Evolutionary conservation across 495 filamentous ascomycete genomes (phyloP).

Genomic region (Xylaria longipes): DNA sequence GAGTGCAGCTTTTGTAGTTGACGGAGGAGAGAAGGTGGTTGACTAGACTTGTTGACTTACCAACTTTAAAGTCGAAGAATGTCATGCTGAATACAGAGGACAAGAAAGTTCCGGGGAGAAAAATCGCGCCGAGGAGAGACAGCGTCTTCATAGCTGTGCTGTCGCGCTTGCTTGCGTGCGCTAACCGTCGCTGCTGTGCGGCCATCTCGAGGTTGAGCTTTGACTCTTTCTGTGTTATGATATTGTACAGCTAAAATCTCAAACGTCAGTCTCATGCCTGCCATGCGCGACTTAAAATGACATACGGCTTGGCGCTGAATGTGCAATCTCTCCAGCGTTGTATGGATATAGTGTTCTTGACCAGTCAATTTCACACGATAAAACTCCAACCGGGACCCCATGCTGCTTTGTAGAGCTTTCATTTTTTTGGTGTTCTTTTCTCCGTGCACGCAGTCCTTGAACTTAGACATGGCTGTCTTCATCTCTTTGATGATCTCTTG

Average conservation of each 20-base stretch:
- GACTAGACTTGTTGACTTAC: conserved; percentile 30
- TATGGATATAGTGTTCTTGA: conserved; percentile 62
- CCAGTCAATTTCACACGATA: conserved; percentile 61
- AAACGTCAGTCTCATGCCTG: conserved; percentile 20
- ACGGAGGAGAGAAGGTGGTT: not conserved
- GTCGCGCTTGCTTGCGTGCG: conserved; percentile 62
- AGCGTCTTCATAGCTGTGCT: conserved; percentile 63
- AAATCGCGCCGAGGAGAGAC: conserved; percentile 61
- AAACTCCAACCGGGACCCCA: conserved; percentile 58
- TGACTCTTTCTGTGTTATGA: conserved; percentile 63
- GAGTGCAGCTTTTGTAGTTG: not conserved
- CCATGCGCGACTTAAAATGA: conserved; percentile 7
- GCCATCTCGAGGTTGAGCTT: conserved; percentile 64
- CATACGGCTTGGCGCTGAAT: conserved; percentile 62
- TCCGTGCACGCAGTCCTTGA: conserved; percentile 38
- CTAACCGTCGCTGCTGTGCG: conserved; percentile 60
- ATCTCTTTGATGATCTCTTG: conserved; percentile 57
- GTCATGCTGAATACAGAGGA: conserved; percentile 63
- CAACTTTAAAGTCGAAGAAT: conserved; percentile 59
- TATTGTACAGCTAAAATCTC: conserved; percentile 56
- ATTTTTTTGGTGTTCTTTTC: conserved; percentile 35
- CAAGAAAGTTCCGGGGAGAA: conserved; percentile 61
- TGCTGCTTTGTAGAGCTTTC: conserved; percentile 49
- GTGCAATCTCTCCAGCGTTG: conserved; percentile 57
- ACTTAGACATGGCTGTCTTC: conserved; percentile 49